A percentile compares a stretch with the other conserved stretches of the same genome.
These are phyloP conservation scores for Agarophyton chilense DNA, from an alignment of 23 red algal genomes.

Conservation along the genomic window DNA sequence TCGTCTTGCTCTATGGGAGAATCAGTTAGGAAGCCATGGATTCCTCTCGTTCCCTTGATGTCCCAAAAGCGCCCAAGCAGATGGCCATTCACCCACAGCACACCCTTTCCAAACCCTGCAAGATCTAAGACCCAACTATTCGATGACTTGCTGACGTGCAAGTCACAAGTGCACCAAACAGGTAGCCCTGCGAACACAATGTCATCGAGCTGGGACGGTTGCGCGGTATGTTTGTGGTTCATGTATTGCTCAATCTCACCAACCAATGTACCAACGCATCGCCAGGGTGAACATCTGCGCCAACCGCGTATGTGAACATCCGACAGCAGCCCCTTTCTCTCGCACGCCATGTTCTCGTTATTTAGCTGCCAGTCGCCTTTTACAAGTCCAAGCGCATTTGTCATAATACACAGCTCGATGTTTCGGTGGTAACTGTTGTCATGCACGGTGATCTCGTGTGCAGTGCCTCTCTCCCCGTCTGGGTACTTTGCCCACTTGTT, in stretches of 20 bases:
- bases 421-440: not conserved
- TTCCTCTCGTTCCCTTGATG: slow-evolving; percentile 34
- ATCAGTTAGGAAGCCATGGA: slow-evolving; percentile 76
- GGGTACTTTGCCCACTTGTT: slow-evolving; percentile 81
- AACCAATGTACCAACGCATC: slow-evolving; percentile 17
- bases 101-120: slow-evolving; percentile 63
- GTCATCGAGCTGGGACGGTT: not conserved
- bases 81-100: slow-evolving; percentile 79
- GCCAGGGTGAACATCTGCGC: not conserved
- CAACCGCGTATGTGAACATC: slow-evolving; percentile 26
- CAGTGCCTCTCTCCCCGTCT: slow-evolving; percentile 34
- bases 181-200: not conserved
- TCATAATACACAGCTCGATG: slow-evolving; percentile 64
- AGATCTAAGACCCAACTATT: slow-evolving; percentile 64
- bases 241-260: not conserved
- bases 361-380: slow-evolving; percentile 97
- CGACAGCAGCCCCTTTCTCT: slow-evolving; percentile 79
- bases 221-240: not conserved
- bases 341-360: slow-evolving; percentile 74
- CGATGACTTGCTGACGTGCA: not conserved
- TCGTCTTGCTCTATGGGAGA: slow-evolving; percentile 70
- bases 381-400: slow-evolving; percentile 77
- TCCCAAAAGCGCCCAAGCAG: slow-evolving; percentile 87
- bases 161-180: slow-evolving; percentile 28
- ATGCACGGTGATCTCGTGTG: slow-evolving; percentile 8